Percentiles rank a stretch among this genome's conserved stretches.
Evolutionary conservation across 306 rosid genomes (phyloP).

Genomic region (Casuarina glauca): DNA sequence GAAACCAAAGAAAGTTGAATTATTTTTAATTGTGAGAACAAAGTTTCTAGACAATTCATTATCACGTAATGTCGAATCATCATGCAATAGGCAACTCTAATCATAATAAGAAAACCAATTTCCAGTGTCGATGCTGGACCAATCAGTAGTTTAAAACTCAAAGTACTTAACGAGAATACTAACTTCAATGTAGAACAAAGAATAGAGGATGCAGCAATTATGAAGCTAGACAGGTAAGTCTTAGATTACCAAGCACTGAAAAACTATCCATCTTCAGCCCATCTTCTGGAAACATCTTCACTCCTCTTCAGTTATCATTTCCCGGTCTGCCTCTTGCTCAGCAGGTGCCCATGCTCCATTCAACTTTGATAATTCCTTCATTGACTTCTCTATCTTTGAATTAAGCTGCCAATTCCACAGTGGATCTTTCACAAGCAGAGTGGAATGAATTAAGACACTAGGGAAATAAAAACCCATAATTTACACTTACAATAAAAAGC

Average conservation of each 20-base stretch:
- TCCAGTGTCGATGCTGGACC: not conserved
- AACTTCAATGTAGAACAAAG: not conserved
- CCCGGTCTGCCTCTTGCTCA: slow-evolving; percentile 58
- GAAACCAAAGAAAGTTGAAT: not conserved
- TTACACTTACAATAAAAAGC: slow-evolving; percentile 60
- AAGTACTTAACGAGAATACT: not conserved
- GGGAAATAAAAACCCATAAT: slow-evolving; percentile 15
- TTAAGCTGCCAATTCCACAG: slow-evolving; percentile 52
- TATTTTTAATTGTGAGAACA: not conserved
- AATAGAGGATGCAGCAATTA: slow-evolving; percentile 10
- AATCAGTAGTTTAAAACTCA: slow-evolving; percentile 12
- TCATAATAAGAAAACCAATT: not conserved
- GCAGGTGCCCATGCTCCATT: slow-evolving; percentile 56
- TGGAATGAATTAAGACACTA: slow-evolving; percentile 16
- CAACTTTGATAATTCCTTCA: slow-evolving; percentile 54
- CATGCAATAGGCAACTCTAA: not conserved
- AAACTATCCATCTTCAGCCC: slow-evolving; percentile 63
- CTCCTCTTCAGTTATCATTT: slow-evolving; percentile 78
- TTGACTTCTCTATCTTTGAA: slow-evolving; percentile 62
- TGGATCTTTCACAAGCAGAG: slow-evolving; percentile 10
- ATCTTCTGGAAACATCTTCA: slow-evolving; percentile 64
- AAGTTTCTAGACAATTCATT: no score
- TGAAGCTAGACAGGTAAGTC: slow-evolving; percentile 8
- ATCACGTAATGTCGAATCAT: no score
- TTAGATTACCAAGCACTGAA: slow-evolving; percentile 63